phyloP scores from a whole-genome alignment of 495 filamentous ascomycete species.

The Hypoxylon fuscum region DNA sequence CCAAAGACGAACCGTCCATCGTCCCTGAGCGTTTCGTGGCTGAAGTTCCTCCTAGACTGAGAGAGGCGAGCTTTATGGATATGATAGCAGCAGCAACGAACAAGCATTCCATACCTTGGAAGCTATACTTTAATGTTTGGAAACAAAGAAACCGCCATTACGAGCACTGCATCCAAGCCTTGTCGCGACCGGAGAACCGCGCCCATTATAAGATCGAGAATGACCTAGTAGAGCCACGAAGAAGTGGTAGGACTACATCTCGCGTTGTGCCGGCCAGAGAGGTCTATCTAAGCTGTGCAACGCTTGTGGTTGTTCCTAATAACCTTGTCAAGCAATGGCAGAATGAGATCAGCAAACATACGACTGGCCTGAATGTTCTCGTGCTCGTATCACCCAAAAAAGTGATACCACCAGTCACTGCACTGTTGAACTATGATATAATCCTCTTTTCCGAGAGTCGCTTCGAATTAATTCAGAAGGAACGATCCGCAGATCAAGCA shows the following conservation, averaged over 20 bases:
- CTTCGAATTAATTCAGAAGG: slow-evolving; percentile 70
- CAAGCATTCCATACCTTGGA: slow-evolving; percentile 75
- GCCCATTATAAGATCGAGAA: slow-evolving; percentile 51
- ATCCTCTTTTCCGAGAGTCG: slow-evolving; percentile 78
- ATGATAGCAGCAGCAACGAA: slow-evolving; percentile 79
- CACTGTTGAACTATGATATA: slow-evolving; percentile 77
- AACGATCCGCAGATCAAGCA: slow-evolving; percentile 29
- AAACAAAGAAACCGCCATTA: slow-evolving; percentile 50
- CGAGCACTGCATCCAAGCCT: slow-evolving; percentile 60
- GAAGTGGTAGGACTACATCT: slow-evolving; percentile 49
- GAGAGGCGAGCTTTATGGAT: slow-evolving; percentile 59
- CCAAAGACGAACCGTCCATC: slow-evolving; percentile 70
- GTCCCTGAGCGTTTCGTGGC: slow-evolving; percentile 61
- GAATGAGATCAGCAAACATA: slow-evolving; percentile 74
- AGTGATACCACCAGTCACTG: slow-evolving; percentile 63
- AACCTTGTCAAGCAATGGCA: slow-evolving; percentile 79
- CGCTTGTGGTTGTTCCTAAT: slow-evolving; percentile 72
- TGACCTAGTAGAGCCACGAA: slow-evolving; percentile 47
- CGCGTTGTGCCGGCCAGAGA: slow-evolving; percentile 49
- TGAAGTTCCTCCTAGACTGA: slow-evolving; percentile 51
- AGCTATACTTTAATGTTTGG: slow-evolving; percentile 59
- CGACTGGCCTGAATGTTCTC: slow-evolving; percentile 70
- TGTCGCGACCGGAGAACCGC: slow-evolving; percentile 48
- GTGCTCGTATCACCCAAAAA: slow-evolving; percentile 61
- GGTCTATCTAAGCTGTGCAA: slow-evolving; percentile 72